A percentile compares a stretch with the other conserved stretches of the same genome.
These are phyloP conservation scores for Apiospora hydei DNA, from an alignment of 2,329 filamentous ascomycete genomes.

Conservation along the genomic window DNA sequence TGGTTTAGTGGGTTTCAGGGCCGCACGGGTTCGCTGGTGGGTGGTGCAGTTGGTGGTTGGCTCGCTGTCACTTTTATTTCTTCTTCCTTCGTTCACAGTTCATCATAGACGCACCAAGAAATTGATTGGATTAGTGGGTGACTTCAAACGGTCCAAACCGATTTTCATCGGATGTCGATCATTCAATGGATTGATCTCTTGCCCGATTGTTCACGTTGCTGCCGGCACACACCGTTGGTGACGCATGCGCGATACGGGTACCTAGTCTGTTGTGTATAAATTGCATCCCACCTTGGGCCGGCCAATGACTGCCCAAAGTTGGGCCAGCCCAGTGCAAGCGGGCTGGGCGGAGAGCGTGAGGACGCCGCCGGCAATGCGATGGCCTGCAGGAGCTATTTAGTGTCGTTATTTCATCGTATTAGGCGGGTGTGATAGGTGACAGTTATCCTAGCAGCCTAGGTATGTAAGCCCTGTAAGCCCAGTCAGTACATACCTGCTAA, in stretches of 20 bases:
- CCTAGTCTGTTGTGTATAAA: constrained; percentile 2
- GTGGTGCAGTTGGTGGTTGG: neutral
- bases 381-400: neutral
- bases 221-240: constrained; percentile 13
- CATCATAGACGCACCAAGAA: neutral
- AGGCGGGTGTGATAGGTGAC: too few species aligned
- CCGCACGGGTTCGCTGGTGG: neutral
- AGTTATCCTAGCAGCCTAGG: too few species aligned
- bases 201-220: neutral
- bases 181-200: neutral
- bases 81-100: neutral
- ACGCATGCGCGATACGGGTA: neutral
- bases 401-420: neutral
- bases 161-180: constrained; percentile 3
- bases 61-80: neutral
- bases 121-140: neutral
- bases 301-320: neutral
- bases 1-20: neutral
- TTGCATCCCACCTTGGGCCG: constrained; percentile 1
- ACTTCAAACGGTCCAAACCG: neutral
- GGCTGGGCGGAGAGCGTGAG: neutral
- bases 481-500: too few species aligned
- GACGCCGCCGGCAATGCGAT: neutral
- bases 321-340: neutral
- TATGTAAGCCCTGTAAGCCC: too few species aligned